phyloP scores from a whole-genome alignment of 2,329 filamentous ascomycete species.

The Trichoderma lentiforme region DNA sequence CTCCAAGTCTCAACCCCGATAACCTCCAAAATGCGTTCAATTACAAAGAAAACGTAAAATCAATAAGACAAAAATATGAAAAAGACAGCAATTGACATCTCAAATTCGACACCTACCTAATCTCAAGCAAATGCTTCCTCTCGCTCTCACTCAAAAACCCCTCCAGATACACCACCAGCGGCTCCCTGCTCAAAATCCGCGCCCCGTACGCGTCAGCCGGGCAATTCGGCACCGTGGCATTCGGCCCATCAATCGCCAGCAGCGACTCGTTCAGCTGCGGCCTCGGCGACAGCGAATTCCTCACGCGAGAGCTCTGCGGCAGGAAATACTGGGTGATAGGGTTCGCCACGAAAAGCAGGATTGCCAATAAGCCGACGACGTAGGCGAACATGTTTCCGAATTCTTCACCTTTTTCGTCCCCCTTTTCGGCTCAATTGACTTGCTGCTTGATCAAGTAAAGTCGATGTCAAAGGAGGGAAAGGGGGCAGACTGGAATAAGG shows the following conservation, averaged over 20 bases:
- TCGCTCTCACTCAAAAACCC: constrained; percentile 47
- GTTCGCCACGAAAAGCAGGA: constrained; percentile 43
- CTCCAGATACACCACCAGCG: constrained; percentile 53
- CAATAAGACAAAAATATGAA: neutral
- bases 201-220: constrained; percentile 42
- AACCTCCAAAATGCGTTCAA: neutral
- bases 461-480: neutral
- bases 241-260: constrained; percentile 44
- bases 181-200: constrained; percentile 47
- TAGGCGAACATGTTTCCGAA: constrained; percentile 44
- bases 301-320: constrained; percentile 21
- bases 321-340: constrained; percentile 41
- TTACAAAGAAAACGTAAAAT: neutral
- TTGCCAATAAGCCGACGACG: constrained; percentile 40
- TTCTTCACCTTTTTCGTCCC: neutral
- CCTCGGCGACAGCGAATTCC: constrained; percentile 34
- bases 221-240: constrained; percentile 38
- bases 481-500: neutral
- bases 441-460: neutral
- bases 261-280: constrained; percentile 50
- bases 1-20: neutral
- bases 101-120: constrained; percentile 41
- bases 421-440: neutral
- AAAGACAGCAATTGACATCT: neutral
- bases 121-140: constrained; percentile 45